Evolutionary conservation across 805 yeast genomes (phyloP).

Genomic region (Babjeviella inositovora): DNA sequence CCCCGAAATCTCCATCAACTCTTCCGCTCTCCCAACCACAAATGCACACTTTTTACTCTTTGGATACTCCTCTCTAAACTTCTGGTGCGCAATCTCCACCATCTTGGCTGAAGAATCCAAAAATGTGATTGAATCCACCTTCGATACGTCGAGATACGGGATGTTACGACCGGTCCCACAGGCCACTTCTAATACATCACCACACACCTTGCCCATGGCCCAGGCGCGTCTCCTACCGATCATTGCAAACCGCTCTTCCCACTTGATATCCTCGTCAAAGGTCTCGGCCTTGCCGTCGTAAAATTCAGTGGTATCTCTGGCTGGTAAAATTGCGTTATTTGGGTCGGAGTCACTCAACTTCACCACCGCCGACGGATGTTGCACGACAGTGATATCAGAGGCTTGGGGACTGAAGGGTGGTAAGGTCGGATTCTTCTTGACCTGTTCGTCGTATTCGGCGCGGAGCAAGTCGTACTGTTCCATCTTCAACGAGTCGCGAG

Average conservation of each 20-base stretch:
- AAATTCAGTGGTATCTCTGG: constrained; percentile 70
- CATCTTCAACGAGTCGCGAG: constrained; percentile 45
- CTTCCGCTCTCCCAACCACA: constrained; percentile 84
- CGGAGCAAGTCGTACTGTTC: constrained; percentile 40
- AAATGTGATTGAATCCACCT: constrained; percentile 62
- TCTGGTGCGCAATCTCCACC: constrained; percentile 67
- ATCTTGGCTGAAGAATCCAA: constrained; percentile 74
- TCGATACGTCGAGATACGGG: constrained; percentile 46
- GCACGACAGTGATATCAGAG: constrained; percentile 3
- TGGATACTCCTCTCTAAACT: constrained; percentile 57
- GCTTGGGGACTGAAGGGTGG: constrained; percentile 1
- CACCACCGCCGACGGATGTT: constrained; percentile 5
- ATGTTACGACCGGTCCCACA: constrained; percentile 95
- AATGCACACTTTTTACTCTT: constrained; percentile 60
- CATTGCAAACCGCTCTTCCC: constrained; percentile 49
- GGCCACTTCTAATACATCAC: constrained; percentile 88
- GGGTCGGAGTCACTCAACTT: constrained; percentile 14
- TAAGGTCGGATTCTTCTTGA: constrained; percentile 9
- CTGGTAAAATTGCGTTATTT: constrained; percentile 33
- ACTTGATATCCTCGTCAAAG: constrained; percentile 67
- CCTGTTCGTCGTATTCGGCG: constrained; percentile 15
- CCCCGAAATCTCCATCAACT: constrained; percentile 41
- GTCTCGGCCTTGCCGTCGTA: constrained; percentile 65
- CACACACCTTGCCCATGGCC: constrained; percentile 62
- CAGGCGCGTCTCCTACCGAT: constrained; percentile 58